Evolutionary conservation across 2,329 filamentous ascomycete genomes (phyloP).

Genomic region (Alternaria triticimaculans): DNA sequence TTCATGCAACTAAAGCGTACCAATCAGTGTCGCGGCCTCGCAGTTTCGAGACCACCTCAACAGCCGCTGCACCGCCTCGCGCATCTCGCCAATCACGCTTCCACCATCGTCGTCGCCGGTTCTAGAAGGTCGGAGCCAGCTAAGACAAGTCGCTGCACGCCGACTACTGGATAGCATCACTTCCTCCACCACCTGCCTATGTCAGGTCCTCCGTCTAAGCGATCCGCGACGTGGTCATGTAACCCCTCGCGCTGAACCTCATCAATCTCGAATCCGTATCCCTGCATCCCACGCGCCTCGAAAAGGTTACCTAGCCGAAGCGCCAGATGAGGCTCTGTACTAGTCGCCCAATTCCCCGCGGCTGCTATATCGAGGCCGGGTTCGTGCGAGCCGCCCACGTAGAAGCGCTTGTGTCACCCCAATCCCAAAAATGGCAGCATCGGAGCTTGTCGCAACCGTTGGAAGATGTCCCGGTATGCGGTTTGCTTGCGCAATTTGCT

Average conservation of each 20-base stretch:
- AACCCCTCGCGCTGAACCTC: background rate
- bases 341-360: constrained; percentile 23
- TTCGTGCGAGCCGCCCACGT: constrained; percentile 25
- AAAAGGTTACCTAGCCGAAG: constrained; percentile 12
- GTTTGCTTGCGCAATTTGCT: constrained; percentile 20
- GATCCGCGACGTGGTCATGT: background rate
- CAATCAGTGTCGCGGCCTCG: constrained; percentile 26
- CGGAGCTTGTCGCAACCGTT: constrained; percentile 19
- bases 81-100: constrained; percentile 17
- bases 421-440: constrained; percentile 23
- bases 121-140: constrained; percentile 30
- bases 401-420: constrained; percentile 37
- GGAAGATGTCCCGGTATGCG: constrained; percentile 16
- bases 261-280: constrained; percentile 17
- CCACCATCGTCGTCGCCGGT: constrained; percentile 13
- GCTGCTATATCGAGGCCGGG: constrained; percentile 32
- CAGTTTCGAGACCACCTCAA: constrained; percentile 24
- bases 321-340: constrained; percentile 42
- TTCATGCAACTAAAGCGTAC: constrained; percentile 9
- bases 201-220: constrained; percentile 16
- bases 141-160: constrained; percentile 6
- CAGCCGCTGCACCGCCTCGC: constrained; percentile 44
- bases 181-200: constrained; percentile 29
- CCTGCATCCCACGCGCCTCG: constrained; percentile 2
- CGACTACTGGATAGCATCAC: constrained; percentile 26